These are phyloP conservation scores for Cubamyces sp. DNA, from an alignment of 768 basidiomycete species.

Conservation along the genomic window DNA sequence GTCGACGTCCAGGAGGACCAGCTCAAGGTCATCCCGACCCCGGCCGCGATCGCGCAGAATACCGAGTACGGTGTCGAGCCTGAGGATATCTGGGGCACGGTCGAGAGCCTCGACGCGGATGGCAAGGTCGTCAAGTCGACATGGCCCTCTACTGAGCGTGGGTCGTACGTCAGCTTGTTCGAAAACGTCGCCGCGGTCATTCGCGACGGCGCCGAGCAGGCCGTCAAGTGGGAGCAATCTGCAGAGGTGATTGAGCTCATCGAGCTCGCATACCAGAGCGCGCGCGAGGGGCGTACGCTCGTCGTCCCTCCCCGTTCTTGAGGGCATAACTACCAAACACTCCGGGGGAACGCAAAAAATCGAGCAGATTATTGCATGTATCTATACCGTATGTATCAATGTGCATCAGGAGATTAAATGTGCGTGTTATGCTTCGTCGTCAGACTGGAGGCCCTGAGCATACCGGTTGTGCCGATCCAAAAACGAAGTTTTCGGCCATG, in stretches of 20 bases:
- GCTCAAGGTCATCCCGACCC: conserved; percentile 57
- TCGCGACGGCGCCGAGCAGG: conserved; percentile 52
- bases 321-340: not conserved
- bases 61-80: conserved; percentile 63
- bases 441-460: not conserved
- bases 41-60: conserved; percentile 47
- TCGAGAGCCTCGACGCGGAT: conserved; percentile 59
- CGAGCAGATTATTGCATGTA: conserved; percentile 2
- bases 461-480: not conserved
- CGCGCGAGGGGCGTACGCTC: conserved; percentile 58
- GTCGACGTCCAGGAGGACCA: conserved; percentile 82
- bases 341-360: not conserved
- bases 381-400: conserved; percentile 5
- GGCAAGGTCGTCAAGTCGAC: conserved; percentile 39
- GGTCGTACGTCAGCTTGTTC: conserved; percentile 65
- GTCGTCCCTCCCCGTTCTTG: conserved; percentile 33
- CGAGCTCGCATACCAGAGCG: conserved; percentile 71
- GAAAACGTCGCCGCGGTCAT: conserved; percentile 68
- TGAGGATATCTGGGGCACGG: conserved; percentile 60
- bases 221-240: conserved; percentile 77
- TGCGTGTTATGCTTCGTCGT: no score
- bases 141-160: conserved; percentile 65
- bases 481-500: not conserved
- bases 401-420: not conserved
- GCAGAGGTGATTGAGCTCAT: conserved; percentile 75